A percentile compares a stretch with the other conserved stretches of the same genome.
Conservation (phyloP, 75 land plant species). For the Pseudotsuga menziesii region DNA sequence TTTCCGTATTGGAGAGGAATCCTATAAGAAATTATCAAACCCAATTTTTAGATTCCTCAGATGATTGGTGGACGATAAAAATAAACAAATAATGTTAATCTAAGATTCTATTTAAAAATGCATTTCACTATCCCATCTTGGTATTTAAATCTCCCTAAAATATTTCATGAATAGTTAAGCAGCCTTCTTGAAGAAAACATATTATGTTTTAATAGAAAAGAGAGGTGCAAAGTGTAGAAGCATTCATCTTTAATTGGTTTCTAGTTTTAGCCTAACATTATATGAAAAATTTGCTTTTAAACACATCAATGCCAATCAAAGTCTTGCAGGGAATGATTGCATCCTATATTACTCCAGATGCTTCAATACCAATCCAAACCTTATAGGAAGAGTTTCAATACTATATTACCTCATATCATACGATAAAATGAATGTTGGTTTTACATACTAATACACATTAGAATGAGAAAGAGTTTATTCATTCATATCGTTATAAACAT, state of each 20-base stretch:
- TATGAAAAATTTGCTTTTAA: neutral
- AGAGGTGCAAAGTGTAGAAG: neutral
- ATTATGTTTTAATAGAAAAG: neutral
- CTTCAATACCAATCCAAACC: too few relatives aligned
- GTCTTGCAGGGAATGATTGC: neutral
- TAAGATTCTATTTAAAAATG: neutral
- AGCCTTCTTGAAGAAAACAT: neutral
- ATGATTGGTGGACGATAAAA: neutral
- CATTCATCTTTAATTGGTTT: neutral
- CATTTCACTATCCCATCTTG: too few relatives aligned
- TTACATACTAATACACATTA: too few relatives aligned
- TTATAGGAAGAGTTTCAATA: too few relatives aligned
- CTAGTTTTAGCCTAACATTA: neutral
- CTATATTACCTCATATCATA: too few relatives aligned
- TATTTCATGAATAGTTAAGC: neutral
- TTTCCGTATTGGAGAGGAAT: conserved; percentile 85
- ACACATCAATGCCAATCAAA: neutral
- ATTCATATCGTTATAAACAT: too few relatives aligned
- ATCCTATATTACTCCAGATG: neutral
- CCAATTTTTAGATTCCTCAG: neutral
- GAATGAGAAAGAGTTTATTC: too few relatives aligned
- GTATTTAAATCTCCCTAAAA: neutral
- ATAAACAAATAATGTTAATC: neutral
- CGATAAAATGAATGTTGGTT: too few relatives aligned
- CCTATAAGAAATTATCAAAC: conserved; percentile 28